phyloP scores from a whole-genome alignment of 257 asterid genomes.

The Echium plantagineum region DNA sequence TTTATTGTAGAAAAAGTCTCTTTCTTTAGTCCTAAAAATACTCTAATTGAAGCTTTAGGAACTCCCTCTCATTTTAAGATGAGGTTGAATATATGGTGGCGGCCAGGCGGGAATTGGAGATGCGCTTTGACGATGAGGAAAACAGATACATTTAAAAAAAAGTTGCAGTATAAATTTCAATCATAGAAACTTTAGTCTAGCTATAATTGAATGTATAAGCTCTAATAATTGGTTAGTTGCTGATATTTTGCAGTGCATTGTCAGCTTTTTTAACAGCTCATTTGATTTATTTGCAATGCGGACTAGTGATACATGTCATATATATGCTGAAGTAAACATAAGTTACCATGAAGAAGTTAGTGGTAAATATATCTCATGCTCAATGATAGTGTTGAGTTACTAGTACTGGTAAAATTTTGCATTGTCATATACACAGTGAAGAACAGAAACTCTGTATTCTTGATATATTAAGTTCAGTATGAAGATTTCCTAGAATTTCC shows the following conservation, averaged over 20 bases:
- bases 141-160: too few species aligned
- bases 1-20: background rate
- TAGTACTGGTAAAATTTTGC: background rate
- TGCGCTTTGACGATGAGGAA: too few species aligned
- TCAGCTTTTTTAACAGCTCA: slow-evolving; percentile 5
- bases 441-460: too few species aligned
- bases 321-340: slow-evolving; percentile 43
- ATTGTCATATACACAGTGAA: too few species aligned
- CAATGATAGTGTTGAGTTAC: slow-evolving; percentile 1
- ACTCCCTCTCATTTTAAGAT: background rate
- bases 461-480: too few species aligned
- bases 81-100: background rate
- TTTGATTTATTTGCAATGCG: slow-evolving; percentile 35
- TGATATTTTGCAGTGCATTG: background rate
- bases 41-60: background rate
- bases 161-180: too few species aligned
- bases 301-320: slow-evolving; percentile 31
- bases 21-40: background rate
- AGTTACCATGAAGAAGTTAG: slow-evolving; percentile 43
- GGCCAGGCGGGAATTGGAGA: background rate
- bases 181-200: too few species aligned
- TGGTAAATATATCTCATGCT: slow-evolving; percentile 28
- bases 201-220: background rate
- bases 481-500: background rate
- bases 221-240: background rate